Base-by-base conservation (phyloP, 805 yeast genomes). In the Hanseniaspora lachancei region DNA sequence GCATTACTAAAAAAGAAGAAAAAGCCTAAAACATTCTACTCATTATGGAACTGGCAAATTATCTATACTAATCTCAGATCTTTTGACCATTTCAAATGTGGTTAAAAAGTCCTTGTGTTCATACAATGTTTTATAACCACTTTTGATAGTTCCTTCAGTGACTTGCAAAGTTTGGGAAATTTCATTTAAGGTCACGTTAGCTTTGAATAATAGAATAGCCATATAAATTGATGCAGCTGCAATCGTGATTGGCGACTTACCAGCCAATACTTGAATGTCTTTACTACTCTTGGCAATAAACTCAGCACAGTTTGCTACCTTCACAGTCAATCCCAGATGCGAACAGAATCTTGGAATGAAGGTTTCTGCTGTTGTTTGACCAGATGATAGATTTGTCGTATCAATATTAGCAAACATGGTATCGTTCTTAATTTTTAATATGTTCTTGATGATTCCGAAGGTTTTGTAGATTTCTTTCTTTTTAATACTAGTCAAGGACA, bases 171-270 rank as follows among this genome's bases (percentile, higher is more conserved):
- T 86, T 62, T 88, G 96, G 13, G 95, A 86, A 57, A 93, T 91
- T 64, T 80, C 84, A 1, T 84, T 71, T 0, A 96, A 89, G 3
- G 85, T 74, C 39, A 87, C 73, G 52, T 81, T 84, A 38, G 83
- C 82, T 47, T 85, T 85, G 67, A 89, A 89, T n/a, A 93, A 72
- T n/a, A 86, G 73, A 4, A 91, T 85, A 7, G 96, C 86, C 86
- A 93, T 83, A 70, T 91, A 93, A 49, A 93, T 91, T 5, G 93
- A 95, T 1, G 97, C 95, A 8, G 97, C 97, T 0, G 97, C 97
- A 65, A 93, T 88, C 39, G 98, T 91, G 55, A 89, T 89, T 32
- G 98, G 98, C 3, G 96, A 86, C 62, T 96, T 79, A 63, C 98
- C 97, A 18, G 95, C 97, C 64, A 93, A 75, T 40, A 91, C 95